Conservation (phyloP, 495 filamentous ascomycete genomes). For the Saxispiralis lemnorum region DNA sequence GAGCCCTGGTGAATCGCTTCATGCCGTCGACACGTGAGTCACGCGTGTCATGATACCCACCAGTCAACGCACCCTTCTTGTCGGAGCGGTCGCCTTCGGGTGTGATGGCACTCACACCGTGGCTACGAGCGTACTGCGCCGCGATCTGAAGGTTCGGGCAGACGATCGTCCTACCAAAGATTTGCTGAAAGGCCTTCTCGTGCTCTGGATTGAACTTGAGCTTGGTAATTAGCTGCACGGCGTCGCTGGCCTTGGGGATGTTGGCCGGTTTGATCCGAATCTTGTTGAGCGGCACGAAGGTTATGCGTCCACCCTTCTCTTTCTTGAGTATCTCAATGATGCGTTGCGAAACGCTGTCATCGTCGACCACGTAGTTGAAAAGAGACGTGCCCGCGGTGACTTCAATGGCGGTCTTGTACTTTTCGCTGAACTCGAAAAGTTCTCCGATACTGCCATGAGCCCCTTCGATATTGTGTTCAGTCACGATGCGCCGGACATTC, state of each 20-base stretch:
- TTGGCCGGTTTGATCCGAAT: slow-evolving; percentile 49
- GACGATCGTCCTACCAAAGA: slow-evolving; percentile 90
- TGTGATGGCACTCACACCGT: slow-evolving; percentile 82
- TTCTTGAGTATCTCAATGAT: slow-evolving; percentile 66
- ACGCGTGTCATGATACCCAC: slow-evolving; percentile 74
- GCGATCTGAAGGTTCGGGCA: slow-evolving; percentile 77
- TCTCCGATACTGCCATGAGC: slow-evolving; percentile 87
- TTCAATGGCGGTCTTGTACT: slow-evolving; percentile 77
- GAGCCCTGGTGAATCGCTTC: slow-evolving; percentile 53
- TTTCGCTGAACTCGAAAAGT: slow-evolving; percentile 67
- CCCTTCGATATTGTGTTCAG: slow-evolving; percentile 59
- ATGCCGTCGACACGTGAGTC: slow-evolving; percentile 72
- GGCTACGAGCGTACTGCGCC: slow-evolving; percentile 73
- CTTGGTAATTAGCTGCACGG: slow-evolving; percentile 70
- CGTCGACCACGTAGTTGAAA: slow-evolving; percentile 95
- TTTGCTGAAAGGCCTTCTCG: slow-evolving; percentile 73
- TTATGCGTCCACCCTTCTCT: slow-evolving; percentile 67
- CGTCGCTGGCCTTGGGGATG: slow-evolving; percentile 72
- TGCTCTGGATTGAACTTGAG: slow-evolving; percentile 60
- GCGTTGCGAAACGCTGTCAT: slow-evolving; percentile 65
- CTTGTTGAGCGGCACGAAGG: slow-evolving; percentile 83
- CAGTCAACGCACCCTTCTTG: slow-evolving; percentile 84
- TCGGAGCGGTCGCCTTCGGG: slow-evolving; percentile 85
- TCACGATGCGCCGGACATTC: slow-evolving; percentile 62
- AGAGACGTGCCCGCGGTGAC: slow-evolving; percentile 81